Evolutionary conservation across 2,329 filamentous ascomycete species (phyloP).

Genomic region (Arthrocladium fulminans): DNA sequence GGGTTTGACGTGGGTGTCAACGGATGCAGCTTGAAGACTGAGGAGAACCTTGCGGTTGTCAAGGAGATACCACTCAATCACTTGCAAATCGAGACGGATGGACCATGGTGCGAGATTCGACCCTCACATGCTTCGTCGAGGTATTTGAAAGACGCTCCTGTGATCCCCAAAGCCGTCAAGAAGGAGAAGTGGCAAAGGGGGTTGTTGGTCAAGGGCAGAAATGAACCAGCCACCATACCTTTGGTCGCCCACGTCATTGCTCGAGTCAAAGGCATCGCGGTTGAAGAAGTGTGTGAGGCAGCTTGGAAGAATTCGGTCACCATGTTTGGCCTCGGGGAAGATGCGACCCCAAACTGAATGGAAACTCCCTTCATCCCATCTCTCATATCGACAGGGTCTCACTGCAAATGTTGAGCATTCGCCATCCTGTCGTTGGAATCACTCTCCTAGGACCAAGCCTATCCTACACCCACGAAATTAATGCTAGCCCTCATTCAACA

Average conservation of each 20-base stretch:
- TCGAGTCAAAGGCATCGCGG: slow-evolving; percentile 66
- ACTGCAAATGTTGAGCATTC: too few species aligned
- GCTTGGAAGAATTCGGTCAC: slow-evolving; percentile 57
- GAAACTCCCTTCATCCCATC: not conserved
- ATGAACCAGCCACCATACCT: slow-evolving; percentile 82
- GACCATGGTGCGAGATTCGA: slow-evolving; percentile 92
- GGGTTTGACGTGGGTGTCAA: slow-evolving; percentile 92
- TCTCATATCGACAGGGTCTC: not conserved
- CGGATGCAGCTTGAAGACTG: slow-evolving; percentile 91
- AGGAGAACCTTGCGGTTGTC: slow-evolving; percentile 80
- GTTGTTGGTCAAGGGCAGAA: slow-evolving; percentile 85
- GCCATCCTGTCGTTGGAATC: too few species aligned
- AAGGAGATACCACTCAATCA: slow-evolving; percentile 66
- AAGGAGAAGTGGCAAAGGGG: slow-evolving; percentile 91
- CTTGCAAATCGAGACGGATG: slow-evolving; percentile 92
- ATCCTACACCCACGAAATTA: too few species aligned
- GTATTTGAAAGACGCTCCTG: slow-evolving; percentile 55
- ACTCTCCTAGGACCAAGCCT: too few species aligned
- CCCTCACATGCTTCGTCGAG: slow-evolving; percentile 78
- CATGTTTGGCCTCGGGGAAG: slow-evolving; percentile 65
- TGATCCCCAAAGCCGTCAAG: slow-evolving; percentile 75
- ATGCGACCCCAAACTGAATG: not conserved
- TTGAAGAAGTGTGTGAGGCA: slow-evolving; percentile 78
- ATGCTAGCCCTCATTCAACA: too few species aligned
- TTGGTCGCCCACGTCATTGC: slow-evolving; percentile 85